Conservation (phyloP, 106 monocot genomes). For the Agapanthus africanus region DNA sequence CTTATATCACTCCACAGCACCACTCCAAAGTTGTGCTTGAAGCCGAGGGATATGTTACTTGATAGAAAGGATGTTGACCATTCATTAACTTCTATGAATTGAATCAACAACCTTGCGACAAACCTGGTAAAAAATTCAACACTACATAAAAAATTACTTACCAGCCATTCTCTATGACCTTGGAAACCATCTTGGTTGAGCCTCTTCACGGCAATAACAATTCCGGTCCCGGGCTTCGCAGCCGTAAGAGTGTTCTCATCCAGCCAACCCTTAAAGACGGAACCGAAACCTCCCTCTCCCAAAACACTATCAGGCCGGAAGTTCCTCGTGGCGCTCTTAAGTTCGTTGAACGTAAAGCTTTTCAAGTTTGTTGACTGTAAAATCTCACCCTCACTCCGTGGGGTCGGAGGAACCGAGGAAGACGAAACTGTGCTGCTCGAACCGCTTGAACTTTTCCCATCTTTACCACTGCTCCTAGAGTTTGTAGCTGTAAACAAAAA, state of each 20-base stretch:
- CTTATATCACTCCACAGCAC: too few species aligned
- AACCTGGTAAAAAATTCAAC: neutral
- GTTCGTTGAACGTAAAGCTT: constrained; percentile 48
- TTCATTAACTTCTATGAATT: too few species aligned
- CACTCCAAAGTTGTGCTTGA: too few species aligned
- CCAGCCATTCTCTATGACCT: constrained; percentile 83
- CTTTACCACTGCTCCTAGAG: constrained; percentile 27
- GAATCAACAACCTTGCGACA: neutral
- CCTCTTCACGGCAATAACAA: constrained; percentile 66
- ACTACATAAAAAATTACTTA: neutral
- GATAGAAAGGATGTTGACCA: too few species aligned
- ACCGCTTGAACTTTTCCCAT: constrained; percentile 21
- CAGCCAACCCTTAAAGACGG: constrained; percentile 74
- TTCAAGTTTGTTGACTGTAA: constrained; percentile 48
- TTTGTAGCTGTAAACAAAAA: constrained; percentile 21
- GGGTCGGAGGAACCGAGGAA: constrained; percentile 30
- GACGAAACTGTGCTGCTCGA: constrained; percentile 42
- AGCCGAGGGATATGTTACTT: too few species aligned
- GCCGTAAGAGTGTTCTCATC: constrained; percentile 50
- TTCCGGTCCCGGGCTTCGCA: constrained; percentile 52
- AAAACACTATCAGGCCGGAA: constrained; percentile 67
- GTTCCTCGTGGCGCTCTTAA: constrained; percentile 59
- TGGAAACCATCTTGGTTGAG: constrained; percentile 68
- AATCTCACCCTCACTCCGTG: constrained; percentile 58
- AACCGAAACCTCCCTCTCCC: constrained; percentile 79